Conservation (phyloP, 352 stramenopile genomes). For the Globisporangium canariense region DNA sequence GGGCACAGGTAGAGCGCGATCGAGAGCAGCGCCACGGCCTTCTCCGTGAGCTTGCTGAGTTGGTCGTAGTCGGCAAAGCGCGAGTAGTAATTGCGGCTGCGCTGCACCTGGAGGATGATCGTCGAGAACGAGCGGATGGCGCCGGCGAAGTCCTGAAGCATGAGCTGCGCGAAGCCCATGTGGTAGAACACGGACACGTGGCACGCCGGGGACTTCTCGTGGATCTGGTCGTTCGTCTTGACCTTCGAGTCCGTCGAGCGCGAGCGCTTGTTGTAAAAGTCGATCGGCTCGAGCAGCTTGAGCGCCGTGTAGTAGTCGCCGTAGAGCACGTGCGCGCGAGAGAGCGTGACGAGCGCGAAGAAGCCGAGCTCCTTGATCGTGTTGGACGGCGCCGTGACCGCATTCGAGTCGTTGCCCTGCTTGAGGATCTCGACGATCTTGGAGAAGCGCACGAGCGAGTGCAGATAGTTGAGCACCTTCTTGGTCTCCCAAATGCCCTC, state of each 20-base stretch:
- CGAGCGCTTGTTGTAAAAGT: constrained; percentile 85
- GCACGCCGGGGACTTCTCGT: constrained; percentile 89
- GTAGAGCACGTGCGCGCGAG: constrained; percentile 94
- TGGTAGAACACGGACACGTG: constrained; percentile 97
- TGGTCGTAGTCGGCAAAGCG: constrained; percentile 92
- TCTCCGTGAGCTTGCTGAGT: constrained; percentile 94
- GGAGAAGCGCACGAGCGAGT: constrained; percentile 89
- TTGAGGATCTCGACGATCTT: constrained; percentile 91
- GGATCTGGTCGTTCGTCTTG: constrained; percentile 77
- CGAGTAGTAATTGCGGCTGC: constrained; percentile 89
- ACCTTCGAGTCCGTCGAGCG: constrained; percentile 23
- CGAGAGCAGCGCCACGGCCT: constrained; percentile 92
- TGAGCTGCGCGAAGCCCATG: constrained; percentile 96
- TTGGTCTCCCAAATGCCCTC: constrained; percentile 94
- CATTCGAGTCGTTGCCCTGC: constrained; percentile 27
- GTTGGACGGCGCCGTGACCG: constrained; percentile 45
- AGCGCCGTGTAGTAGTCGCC: constrained; percentile 96
- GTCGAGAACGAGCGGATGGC: constrained; percentile 88
- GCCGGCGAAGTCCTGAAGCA: constrained; percentile 96
- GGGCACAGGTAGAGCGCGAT: constrained; percentile 90
- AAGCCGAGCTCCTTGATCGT: constrained; percentile 92
- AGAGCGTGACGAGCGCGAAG: constrained; percentile 94
- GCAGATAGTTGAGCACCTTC: constrained; percentile 95
- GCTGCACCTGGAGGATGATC: constrained; percentile 88
- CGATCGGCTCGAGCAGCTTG: constrained; percentile 88